Conservation (phyloP, 768 basidiomycete species). For the Russula vinacea region DNA sequence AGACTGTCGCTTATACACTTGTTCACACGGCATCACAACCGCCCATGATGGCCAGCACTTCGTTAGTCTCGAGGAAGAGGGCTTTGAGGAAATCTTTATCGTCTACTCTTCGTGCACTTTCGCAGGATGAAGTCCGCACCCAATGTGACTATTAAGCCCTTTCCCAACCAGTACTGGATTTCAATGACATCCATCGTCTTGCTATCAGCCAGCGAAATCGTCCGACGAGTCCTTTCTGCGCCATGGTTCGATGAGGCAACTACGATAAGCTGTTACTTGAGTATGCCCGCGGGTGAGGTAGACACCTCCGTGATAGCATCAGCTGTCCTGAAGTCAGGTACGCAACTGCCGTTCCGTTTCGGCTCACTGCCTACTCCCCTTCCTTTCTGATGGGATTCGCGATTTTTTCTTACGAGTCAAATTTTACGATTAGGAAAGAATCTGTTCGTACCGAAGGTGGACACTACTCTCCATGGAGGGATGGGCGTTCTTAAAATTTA, state of each 20-base stretch:
- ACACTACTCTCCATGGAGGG: conserved; percentile 38
- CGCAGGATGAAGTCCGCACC: conserved; percentile 45
- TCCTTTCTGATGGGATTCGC: no score
- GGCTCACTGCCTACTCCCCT: not conserved
- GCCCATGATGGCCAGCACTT: not conserved
- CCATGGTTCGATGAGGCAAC: conserved; percentile 50
- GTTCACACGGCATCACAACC: not conserved
- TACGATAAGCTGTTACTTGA: conserved; percentile 71
- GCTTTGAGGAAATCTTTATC: conserved; percentile 52
- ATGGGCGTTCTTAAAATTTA: conserved; percentile 72
- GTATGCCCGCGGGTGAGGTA: conserved; percentile 71
- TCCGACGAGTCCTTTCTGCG: conserved; percentile 46
- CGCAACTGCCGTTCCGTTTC: conserved; percentile 24
- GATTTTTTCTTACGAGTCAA: not conserved
- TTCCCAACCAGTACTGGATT: not conserved
- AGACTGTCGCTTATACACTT: not conserved
- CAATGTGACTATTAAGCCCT: conserved; percentile 50
- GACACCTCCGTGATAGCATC: conserved; percentile 54
- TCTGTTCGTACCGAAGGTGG: conserved; percentile 68
- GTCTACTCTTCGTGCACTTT: conserved; percentile 45
- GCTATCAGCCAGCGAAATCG: conserved; percentile 46
- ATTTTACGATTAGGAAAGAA: conserved; percentile 48
- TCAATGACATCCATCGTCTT: conserved; percentile 12
- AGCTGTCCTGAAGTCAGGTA: conserved; percentile 55
- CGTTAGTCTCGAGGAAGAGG: conserved; percentile 46